A percentile compares a stretch with the other conserved stretches of the same genome.
Evolutionary conservation across 768 basidiomycete species (phyloP).

Genomic region (Dioszegia hungarica): DNA sequence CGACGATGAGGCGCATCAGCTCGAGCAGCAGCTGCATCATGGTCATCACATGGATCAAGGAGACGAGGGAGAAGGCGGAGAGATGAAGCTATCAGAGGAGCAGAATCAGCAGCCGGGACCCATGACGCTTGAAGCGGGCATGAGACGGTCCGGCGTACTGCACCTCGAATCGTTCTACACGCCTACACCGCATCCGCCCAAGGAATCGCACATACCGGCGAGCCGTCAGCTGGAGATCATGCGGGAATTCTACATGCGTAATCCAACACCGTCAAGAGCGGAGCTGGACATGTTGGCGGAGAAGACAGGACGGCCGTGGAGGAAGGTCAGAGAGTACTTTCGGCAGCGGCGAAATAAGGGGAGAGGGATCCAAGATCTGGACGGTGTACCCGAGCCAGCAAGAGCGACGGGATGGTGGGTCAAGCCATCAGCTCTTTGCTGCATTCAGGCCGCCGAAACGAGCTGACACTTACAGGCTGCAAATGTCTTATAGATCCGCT

Average conservation of each 20-base stretch:
- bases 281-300: slow-evolving; percentile 29
- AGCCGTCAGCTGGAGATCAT: slow-evolving; percentile 32
- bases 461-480: slow-evolving; percentile 27
- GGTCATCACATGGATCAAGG: background rate
- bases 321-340: slow-evolving; percentile 42
- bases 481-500: slow-evolving; percentile 32
- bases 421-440: too few species aligned
- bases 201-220: slow-evolving; percentile 8
- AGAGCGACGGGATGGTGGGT: slow-evolving; percentile 40
- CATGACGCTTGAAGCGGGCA: background rate
- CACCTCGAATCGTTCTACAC: slow-evolving; percentile 1
- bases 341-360: slow-evolving; percentile 42
- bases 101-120: background rate
- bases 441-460: background rate
- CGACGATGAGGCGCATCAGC: slow-evolving; percentile 3
- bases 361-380: slow-evolving; percentile 34
- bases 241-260: slow-evolving; percentile 29
- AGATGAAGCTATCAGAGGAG: background rate
- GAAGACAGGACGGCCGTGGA: slow-evolving; percentile 35
- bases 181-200: background rate
- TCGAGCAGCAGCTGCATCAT: background rate
- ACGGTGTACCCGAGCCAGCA: slow-evolving; percentile 36
- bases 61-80: too few species aligned
- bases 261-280: slow-evolving; percentile 33
- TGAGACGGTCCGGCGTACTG: background rate